A percentile compares a stretch with the other conserved stretches of the same genome.
Conservation (phyloP, 2,329 filamentous ascomycete species). For the Clathrospora elynae region DNA sequence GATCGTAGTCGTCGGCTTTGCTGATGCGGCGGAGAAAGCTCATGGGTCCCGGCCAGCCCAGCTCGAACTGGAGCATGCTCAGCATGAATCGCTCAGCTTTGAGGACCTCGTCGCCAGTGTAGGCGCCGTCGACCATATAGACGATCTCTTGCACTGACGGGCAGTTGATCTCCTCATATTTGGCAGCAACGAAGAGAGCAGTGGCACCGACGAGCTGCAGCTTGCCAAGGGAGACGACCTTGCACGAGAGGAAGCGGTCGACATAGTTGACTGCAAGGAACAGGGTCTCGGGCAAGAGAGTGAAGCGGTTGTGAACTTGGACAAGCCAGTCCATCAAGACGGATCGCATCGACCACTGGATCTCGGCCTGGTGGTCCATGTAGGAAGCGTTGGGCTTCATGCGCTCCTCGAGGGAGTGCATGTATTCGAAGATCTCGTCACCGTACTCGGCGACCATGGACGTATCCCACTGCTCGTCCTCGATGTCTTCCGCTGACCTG, state of each 20-base stretch:
- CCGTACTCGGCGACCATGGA: conserved; percentile 98
- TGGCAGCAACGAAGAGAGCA: conserved; percentile 92
- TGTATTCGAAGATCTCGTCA: conserved; percentile 93
- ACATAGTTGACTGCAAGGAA: conserved; percentile 97
- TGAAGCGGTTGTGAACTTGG: conserved; percentile 92
- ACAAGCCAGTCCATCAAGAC: conserved; percentile 98
- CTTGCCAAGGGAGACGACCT: conserved; percentile 93
- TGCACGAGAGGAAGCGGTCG: conserved; percentile 91
- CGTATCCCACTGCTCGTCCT: conserved; percentile 90
- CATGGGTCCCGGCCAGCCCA: conserved; percentile 99
- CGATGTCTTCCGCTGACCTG: conserved; percentile 72
- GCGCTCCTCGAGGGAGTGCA: conserved; percentile 83
- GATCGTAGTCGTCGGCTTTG: conserved; percentile 97
- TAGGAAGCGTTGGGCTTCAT: conserved; percentile 91
- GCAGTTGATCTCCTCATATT: conserved; percentile 99
- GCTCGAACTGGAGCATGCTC: conserved; percentile 91
- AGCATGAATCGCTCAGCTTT: conserved; percentile 99
- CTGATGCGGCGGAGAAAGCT: conserved; percentile 95
- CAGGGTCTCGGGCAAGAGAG: conserved; percentile 87
- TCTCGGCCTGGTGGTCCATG: conserved; percentile 97
- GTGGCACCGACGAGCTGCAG: conserved; percentile 95
- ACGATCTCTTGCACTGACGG: conserved; percentile 94
- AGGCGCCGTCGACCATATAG: conserved; percentile 96
- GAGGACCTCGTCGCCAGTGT: conserved; percentile 86
- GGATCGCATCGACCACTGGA: conserved; percentile 98